Evolutionary conservation across 805 yeast genomes (phyloP).

Genomic region (Wickerhamiella kazuoi): DNA sequence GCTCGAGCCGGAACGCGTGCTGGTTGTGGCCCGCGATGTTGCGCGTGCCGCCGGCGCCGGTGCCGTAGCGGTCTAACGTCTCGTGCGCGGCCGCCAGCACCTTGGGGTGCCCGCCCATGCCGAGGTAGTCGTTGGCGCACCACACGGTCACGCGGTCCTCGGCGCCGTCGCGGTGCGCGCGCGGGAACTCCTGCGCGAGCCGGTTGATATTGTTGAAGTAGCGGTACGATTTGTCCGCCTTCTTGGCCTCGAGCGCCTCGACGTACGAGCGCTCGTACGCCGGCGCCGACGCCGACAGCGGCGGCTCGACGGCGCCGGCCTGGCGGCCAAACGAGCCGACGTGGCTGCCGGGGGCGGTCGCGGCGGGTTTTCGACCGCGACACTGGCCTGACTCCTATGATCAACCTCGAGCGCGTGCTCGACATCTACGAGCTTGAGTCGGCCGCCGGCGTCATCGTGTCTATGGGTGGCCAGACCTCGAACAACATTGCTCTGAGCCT

Average conservation of each 20-base stretch:
- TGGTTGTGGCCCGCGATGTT: constrained; percentile 95
- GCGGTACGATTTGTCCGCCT: constrained; percentile 81
- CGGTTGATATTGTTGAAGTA: constrained; percentile 95
- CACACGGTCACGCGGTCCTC: constrained; percentile 87
- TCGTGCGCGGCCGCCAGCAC: constrained; percentile 62
- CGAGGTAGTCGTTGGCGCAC: constrained; percentile 97
- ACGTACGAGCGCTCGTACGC: constrained; percentile 47
- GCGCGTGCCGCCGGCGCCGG: constrained; percentile 99
- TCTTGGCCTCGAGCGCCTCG: constrained; percentile 51
- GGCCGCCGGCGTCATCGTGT: constrained; percentile 79
- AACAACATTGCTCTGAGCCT: constrained; percentile 87
- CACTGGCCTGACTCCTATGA: too few species aligned
- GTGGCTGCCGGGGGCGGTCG: constrained; percentile 21
- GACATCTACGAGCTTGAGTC: constrained; percentile 88
- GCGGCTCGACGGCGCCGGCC: neutral
- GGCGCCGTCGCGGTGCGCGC: constrained; percentile 65
- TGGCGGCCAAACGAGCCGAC: constrained; percentile 8
- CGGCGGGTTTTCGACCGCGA: constrained; percentile 17
- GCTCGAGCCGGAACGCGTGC: constrained; percentile 76
- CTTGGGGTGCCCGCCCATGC: constrained; percentile 70
- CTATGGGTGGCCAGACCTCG: constrained; percentile 99
- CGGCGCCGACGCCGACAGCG: neutral
- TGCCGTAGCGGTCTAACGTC: constrained; percentile 77
- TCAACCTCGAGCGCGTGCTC: constrained; percentile 80
- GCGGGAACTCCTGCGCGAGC: constrained; percentile 81